phyloP scores from a whole-genome alignment of 768 basidiomycete species.

The Leccinum variicolor region DNA sequence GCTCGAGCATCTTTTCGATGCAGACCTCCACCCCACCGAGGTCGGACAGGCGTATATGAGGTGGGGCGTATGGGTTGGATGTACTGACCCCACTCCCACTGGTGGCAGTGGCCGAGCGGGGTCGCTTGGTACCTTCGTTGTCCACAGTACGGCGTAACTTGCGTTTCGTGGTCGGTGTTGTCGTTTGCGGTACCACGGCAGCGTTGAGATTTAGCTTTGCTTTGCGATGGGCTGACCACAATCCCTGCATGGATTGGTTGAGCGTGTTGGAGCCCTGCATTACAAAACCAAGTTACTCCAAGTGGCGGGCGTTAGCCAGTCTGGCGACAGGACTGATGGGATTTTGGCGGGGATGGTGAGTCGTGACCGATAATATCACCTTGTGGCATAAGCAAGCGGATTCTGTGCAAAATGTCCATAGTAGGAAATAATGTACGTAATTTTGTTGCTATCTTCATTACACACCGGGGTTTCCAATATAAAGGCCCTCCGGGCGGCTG shows the following conservation, averaged over 20 bases:
- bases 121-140: conserved; percentile 54
- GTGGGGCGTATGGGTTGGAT: conserved; percentile 54
- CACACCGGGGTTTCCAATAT: too few species aligned
- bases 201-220: conserved; percentile 68
- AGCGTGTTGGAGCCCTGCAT: conserved; percentile 66
- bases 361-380: too few species aligned
- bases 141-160: conserved; percentile 53
- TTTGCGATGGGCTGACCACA: conserved; percentile 69
- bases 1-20: conserved; percentile 90
- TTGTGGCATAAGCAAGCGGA: too few species aligned
- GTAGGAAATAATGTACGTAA: too few species aligned
- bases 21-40: conserved; percentile 85
- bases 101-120: conserved; percentile 35
- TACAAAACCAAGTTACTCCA: background rate
- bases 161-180: conserved; percentile 42
- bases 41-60: conserved; percentile 72
- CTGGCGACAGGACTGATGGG: too few species aligned
- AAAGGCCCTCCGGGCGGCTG: too few species aligned
- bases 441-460: too few species aligned
- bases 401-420: too few species aligned
- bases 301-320: too few species aligned
- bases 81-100: conserved; percentile 13
- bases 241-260: conserved; percentile 75
- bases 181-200: background rate
- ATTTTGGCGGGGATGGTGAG: too few species aligned